These are phyloP conservation scores for Cyberlindnera amylophila DNA, from an alignment of 805 yeast genomes.

Conservation along the genomic window DNA sequence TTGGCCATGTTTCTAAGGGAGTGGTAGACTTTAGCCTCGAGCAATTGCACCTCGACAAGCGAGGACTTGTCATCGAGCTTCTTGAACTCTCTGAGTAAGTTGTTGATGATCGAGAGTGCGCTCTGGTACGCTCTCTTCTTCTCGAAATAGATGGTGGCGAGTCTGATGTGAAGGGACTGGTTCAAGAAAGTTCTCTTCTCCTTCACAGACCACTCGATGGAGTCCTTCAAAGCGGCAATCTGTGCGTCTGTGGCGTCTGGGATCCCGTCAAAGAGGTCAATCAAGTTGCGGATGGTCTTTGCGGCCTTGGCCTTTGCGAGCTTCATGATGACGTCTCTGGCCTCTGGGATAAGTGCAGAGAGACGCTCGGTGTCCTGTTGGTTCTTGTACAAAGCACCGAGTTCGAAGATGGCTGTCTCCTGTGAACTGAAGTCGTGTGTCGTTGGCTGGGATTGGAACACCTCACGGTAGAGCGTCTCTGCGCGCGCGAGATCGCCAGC, in stretches of 20 bases:
- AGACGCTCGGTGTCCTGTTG: constrained; percentile 48
- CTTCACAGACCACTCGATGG: constrained; percentile 81
- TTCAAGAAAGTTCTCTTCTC: constrained; percentile 86
- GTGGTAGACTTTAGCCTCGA: constrained; percentile 87
- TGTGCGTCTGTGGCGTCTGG: constrained; percentile 65
- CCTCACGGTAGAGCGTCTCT: constrained; percentile 51
- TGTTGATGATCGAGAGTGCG: constrained; percentile 67
- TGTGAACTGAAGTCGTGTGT: constrained; percentile 26
- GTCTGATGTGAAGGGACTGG: constrained; percentile 80
- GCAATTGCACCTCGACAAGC: constrained; percentile 88
- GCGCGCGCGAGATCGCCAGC: constrained; percentile 51
- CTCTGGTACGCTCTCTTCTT: constrained; percentile 59
- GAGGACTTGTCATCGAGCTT: constrained; percentile 94
- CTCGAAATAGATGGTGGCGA: constrained; percentile 70
- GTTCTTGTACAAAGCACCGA: constrained; percentile 67
- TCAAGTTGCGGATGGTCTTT: constrained; percentile 75
- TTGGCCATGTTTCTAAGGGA: constrained; percentile 88
- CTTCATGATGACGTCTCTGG: constrained; percentile 67
- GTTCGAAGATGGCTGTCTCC: constrained; percentile 49
- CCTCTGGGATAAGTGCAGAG: constrained; percentile 56
- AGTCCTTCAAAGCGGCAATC: constrained; percentile 67
- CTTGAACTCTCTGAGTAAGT: constrained; percentile 79
- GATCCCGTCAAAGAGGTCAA: constrained; percentile 69
- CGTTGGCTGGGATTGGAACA: constrained; percentile 36
- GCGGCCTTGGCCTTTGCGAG: constrained; percentile 95